Percentiles rank a stretch among this genome's conserved stretches.
These are phyloP conservation scores for Zanthoxylum bungeanum DNA, from an alignment of 345 rosid genomes.

Conservation along the genomic window DNA sequence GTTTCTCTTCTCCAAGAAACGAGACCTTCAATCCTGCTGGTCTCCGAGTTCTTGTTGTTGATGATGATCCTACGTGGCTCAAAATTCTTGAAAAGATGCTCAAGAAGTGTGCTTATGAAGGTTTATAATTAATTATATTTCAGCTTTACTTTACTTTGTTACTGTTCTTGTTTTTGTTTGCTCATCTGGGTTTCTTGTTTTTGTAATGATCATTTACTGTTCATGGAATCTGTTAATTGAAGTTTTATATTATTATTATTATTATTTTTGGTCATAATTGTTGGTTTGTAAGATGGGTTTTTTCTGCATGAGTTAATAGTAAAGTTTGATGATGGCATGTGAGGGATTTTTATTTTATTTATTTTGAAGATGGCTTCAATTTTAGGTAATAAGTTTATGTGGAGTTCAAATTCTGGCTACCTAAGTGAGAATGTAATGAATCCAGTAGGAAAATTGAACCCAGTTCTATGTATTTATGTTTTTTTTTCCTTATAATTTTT, in stretches of 20 bases:
- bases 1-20: constrained; percentile 62
- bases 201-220: neutral
- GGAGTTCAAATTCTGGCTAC: constrained; percentile 4
- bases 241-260: too few species aligned
- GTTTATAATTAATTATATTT: constrained; percentile 33
- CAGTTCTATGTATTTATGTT: too few species aligned
- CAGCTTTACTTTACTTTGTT: too few species aligned
- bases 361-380: neutral
- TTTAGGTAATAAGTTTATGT: neutral
- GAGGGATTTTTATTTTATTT: too few species aligned
- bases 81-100: constrained; percentile 99
- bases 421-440: neutral
- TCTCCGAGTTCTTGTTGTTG: constrained; percentile 93
- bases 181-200: neutral
- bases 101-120: constrained; percentile 89
- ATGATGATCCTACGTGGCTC: constrained; percentile 94
- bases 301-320: neutral
- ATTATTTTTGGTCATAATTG: neutral
- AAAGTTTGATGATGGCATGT: neutral
- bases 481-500: too few species aligned
- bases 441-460: too few species aligned
- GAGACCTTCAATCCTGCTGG: constrained; percentile 66
- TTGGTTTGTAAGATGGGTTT: constrained; percentile 4
- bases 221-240: neutral
- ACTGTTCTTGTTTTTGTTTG: neutral